Evolutionary conservation across 106 monocot species (phyloP), one percentile per base, ranked within the genome.

Genomic region (Apostasia shenzhenica): DNA sequence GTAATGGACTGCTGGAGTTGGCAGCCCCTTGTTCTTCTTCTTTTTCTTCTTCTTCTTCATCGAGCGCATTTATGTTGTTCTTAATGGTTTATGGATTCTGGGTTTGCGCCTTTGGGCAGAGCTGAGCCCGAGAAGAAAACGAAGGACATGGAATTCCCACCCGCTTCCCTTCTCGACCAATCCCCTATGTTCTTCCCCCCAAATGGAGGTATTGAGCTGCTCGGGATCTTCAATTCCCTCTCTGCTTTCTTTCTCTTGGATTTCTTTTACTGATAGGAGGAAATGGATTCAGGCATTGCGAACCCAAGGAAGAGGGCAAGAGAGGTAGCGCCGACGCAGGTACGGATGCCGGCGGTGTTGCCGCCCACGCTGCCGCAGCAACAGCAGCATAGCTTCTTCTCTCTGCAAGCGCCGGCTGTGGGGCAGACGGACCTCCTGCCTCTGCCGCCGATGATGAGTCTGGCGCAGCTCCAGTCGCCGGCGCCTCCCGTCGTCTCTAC

Each of bases 401-500:
- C 59, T 59, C 5, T 48, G 48, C 51, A 61, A n/a, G 42, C 43
- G 50, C 4, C 5, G 54, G n/a, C 54, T 5, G 48, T 11, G 7
- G 13, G 12, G 11, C 49, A 50, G 14, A n/a, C 51, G 44, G 26
- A 46, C 51, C 46, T n/a, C 12, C 14, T 47, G 2, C 14, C 45
- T 41, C 51, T 79, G 7, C 43, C 69, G 72, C 43, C 44, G 9
- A 71, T 8, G 47, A 56, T 77, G 54, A 52, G 48, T 45, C 61
- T 54, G 8, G 46, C n/a, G 0, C 75, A 70, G 40, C 64, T 40
- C 39, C 80, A 70, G 45, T 70, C 39, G n/a, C 55, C 61, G 12
- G n/a, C 67, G 13, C 45, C 72, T 69, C 47, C 83, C 5, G 13
- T 66, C n/a, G 80, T 86, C 47, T 86, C 89, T 38, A 94, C 84